phyloP scores from a whole-genome alignment of 371 early-diverging fungal species.

The Synchytrium microbalum region DNA sequence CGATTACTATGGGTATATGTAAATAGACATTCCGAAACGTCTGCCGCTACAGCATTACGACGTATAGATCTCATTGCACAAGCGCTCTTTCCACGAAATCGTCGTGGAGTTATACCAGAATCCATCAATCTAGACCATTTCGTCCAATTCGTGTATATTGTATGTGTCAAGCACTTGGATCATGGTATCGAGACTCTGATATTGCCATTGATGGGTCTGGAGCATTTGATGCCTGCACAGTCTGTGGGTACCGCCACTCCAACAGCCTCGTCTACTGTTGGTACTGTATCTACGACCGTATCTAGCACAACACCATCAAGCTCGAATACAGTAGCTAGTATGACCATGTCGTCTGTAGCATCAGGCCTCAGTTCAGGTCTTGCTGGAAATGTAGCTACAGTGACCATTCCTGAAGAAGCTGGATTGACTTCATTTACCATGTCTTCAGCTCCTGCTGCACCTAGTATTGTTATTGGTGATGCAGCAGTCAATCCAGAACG shows the following conservation, averaged over 20 bases:
- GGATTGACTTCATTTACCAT: background rate
- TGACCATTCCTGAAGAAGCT: conserved; percentile 1
- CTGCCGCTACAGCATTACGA: conserved; percentile 45
- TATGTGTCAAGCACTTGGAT: conserved; percentile 70
- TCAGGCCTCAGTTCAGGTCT: background rate
- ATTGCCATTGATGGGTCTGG: conserved; percentile 54
- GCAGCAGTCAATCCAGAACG: conserved; percentile 50
- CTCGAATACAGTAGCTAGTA: background rate
- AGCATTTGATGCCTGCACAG: conserved; percentile 11
- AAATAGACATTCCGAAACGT: conserved; percentile 72
- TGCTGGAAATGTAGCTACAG: background rate
- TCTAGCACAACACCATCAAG: background rate
- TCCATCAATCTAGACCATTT: conserved; percentile 67
- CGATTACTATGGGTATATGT: conserved; percentile 90
- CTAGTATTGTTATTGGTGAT: conserved; percentile 9
- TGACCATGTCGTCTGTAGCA: conserved; percentile 1
- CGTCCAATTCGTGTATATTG: conserved; percentile 72
- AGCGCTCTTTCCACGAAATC: conserved; percentile 33
- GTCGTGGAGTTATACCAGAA: conserved; percentile 60
- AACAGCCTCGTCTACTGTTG: background rate
- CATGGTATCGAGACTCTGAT: conserved; percentile 67
- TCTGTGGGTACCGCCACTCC: background rate
- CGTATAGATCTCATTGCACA: conserved; percentile 58
- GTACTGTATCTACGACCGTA: background rate
- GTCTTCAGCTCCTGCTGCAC: background rate